Evolutionary conservation across 257 asterid genomes (phyloP).

Genomic region (Leonotis leonurus): DNA sequence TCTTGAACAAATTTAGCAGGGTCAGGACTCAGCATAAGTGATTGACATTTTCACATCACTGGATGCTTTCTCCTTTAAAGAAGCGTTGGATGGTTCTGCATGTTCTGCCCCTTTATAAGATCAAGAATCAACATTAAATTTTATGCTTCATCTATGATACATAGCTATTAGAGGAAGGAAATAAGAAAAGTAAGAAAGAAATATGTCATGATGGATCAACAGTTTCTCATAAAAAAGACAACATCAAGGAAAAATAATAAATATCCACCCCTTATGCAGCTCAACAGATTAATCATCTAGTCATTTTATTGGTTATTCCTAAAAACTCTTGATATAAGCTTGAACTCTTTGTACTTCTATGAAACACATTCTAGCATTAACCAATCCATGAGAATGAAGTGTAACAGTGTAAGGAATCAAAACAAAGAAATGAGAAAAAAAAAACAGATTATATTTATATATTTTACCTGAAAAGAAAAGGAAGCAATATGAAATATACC

Average conservation of each 20-base stretch:
- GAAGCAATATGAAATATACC: conserved; percentile 26
- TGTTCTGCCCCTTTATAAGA: conserved; percentile 31
- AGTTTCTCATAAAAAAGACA: not conserved
- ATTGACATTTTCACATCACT: conserved; percentile 17
- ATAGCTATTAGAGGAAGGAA: not conserved
- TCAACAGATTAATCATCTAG: not conserved
- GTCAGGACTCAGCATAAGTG: conserved; percentile 51
- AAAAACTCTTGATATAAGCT: not conserved
- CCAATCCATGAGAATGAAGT: not conserved
- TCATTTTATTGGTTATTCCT: not conserved
- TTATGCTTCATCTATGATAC: not conserved
- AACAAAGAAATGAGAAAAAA: not conserved
- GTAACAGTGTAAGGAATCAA: not conserved
- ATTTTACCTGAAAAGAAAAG: not conserved
- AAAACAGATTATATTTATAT: not conserved
- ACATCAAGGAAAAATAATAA: not conserved
- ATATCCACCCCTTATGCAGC: not conserved
- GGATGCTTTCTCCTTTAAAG: conserved; percentile 36
- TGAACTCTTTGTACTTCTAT: not conserved
- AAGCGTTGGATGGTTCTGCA: conserved; percentile 34
- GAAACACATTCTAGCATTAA: not conserved
- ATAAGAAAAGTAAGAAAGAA: not conserved
- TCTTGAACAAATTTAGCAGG: conserved; percentile 66
- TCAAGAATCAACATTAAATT: not conserved
- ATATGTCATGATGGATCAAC: not conserved